A percentile compares a stretch with the other conserved stretches of the same genome.
Conservation (phyloP, 768 basidiomycete species). For the Pisolithus tinctorius region DNA sequence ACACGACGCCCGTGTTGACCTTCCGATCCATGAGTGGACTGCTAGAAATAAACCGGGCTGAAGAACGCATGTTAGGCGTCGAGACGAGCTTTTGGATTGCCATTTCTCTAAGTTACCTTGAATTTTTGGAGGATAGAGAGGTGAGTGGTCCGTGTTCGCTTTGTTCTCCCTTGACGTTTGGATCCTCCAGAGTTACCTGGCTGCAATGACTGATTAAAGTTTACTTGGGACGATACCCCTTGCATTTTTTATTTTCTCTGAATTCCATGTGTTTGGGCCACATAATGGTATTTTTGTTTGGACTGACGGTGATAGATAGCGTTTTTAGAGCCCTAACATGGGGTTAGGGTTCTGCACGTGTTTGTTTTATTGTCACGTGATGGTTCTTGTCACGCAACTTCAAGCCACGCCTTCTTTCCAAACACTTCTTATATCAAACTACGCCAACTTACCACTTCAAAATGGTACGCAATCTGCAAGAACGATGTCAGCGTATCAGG, state of each 20-base stretch:
- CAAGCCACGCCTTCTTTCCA: constrained; percentile 20
- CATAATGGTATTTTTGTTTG: no score
- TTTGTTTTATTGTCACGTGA: not conserved
- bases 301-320: not conserved
- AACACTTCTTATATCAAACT: constrained; percentile 13
- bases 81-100: constrained; percentile 77
- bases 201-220: constrained; percentile 40
- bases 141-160: constrained; percentile 33
- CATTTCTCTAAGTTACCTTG: constrained; percentile 65
- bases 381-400: constrained; percentile 15
- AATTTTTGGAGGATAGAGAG: constrained; percentile 73
- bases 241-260: not conserved
- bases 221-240: constrained; percentile 1
- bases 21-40: constrained; percentile 52
- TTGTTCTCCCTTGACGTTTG: constrained; percentile 1
- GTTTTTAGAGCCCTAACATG: constrained; percentile 1
- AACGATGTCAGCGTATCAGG: not conserved
- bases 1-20: constrained; percentile 62
- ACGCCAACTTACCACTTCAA: constrained; percentile 2
- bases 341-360: constrained; percentile 6
- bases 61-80: constrained; percentile 56
- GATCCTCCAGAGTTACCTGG: constrained; percentile 45
- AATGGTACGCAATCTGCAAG: constrained; percentile 17
- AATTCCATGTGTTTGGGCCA: not conserved
- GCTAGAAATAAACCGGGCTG: constrained; percentile 54